phyloP scores from a whole-genome alignment of 164 flowering plant species.

The Magnolia sinica region DNA sequence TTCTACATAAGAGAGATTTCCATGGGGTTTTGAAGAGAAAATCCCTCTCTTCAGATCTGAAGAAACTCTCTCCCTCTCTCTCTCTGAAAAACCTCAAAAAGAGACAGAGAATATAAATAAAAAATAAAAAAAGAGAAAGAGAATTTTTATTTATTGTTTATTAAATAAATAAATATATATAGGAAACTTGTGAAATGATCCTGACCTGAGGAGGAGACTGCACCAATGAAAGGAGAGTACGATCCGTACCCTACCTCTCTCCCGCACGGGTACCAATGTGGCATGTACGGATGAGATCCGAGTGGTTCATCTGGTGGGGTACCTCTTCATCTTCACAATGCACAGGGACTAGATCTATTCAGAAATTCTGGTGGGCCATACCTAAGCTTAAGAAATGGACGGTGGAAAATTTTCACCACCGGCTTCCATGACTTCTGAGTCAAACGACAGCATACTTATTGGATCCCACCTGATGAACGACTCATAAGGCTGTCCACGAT shows the following conservation, averaged over 20 bases:
- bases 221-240: neutral
- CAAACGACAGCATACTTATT: neutral
- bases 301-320: neutral
- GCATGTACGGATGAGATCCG: neutral
- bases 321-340: neutral
- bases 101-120: constrained; percentile 1
- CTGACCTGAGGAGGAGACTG: neutral
- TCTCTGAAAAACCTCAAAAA: constrained; percentile 11
- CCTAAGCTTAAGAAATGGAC: neutral
- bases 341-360: neutral
- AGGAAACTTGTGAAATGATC: neutral
- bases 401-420: neutral
- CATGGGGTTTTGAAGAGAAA: neutral
- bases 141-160: neutral
- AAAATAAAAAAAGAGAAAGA: neutral
- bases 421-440: neutral
- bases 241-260: neutral
- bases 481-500: neutral
- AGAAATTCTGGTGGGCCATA: neutral
- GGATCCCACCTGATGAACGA: too few relatives aligned
- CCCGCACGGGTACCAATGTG: neutral
- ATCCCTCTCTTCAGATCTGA: constrained; percentile 16
- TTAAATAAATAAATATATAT: too few relatives aligned
- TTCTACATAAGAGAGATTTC: neutral
- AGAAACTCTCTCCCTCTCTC: neutral